Evolutionary conservation across 179 eudicot species (phyloP).

Genomic region (Spergularia azorica): DNA sequence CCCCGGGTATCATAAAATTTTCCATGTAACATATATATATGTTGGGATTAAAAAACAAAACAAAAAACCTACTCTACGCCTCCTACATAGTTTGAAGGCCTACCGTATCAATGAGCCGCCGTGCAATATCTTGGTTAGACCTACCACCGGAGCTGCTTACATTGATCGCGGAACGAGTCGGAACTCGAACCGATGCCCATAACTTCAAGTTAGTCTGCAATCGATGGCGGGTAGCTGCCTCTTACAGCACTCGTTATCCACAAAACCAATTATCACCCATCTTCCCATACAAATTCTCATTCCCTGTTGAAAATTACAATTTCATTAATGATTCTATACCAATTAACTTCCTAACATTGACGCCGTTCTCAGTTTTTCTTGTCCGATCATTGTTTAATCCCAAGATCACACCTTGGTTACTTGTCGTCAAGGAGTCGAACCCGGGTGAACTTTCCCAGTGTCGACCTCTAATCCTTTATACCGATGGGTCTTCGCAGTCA

Average conservation of each 20-base stretch:
- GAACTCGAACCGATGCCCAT: neutral
- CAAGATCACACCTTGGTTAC: constrained; percentile 17
- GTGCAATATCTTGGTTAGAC: constrained; percentile 16
- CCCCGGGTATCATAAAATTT: no score
- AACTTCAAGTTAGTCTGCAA: constrained; percentile 21
- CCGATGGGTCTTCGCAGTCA: no score
- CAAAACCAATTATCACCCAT: constrained; percentile 6
- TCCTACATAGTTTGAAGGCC: no score
- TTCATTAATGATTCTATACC: neutral
- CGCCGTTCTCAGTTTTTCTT: constrained; percentile 6
- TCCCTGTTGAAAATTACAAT: neutral
- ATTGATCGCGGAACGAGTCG: constrained; percentile 11
- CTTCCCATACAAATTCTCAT: constrained; percentile 8
- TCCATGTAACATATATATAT: no score
- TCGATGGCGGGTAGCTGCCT: constrained; percentile 3
- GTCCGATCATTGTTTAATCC: neutral
- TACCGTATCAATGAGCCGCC: neutral
- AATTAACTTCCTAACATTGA: neutral
- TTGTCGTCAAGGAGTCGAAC: constrained; percentile 26
- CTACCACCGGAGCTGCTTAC: constrained; percentile 19
- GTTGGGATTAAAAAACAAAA: no score
- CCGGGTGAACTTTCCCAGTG: constrained; percentile 16
- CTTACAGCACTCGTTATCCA: neutral
- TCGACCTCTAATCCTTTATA: neutral
- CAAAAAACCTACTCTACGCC: no score